phyloP scores from a whole-genome alignment of 495 filamentous ascomycete species.

The Cudoniella acicularis region DNA sequence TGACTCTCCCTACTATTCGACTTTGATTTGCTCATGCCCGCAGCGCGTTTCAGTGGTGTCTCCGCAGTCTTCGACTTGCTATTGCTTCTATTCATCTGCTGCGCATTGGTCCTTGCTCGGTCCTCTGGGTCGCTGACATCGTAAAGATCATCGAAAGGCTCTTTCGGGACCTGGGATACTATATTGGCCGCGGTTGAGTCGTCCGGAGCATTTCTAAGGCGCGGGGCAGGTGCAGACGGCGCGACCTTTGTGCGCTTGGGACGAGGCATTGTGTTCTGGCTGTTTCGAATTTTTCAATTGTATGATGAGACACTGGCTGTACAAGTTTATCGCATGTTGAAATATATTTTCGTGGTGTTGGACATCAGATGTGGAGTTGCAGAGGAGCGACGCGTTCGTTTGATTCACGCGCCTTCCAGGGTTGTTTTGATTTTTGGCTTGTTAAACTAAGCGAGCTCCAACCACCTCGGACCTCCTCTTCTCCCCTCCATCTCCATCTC shows the following conservation, averaged over 20 bases:
- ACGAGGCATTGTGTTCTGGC: conserved; percentile 32
- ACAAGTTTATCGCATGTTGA: conserved; percentile 17
- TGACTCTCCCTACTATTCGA: background rate
- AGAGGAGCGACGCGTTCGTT: background rate
- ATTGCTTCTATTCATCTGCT: conserved; percentile 10
- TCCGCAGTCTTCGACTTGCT: conserved; percentile 3
- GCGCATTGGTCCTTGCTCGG: conserved; percentile 8
- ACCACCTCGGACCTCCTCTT: background rate
- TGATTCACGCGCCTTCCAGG: background rate
- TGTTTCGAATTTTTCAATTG: background rate
- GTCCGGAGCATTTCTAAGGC: conserved; percentile 19
- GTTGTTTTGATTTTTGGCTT: background rate
- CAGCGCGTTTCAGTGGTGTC: background rate
- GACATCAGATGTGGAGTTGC: background rate
- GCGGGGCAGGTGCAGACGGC: conserved; percentile 25
- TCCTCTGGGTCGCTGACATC: conserved; percentile 23
- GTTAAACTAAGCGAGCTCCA: background rate
- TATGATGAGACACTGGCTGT: background rate
- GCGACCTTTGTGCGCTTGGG: conserved; percentile 40
- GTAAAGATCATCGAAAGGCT: conserved; percentile 14
- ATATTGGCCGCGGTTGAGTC: background rate
- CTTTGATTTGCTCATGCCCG: background rate
- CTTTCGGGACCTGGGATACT: background rate
- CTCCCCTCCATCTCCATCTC: background rate
- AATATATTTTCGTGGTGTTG: background rate